A percentile compares a stretch with the other conserved stretches of the same genome.
Conservation (phyloP, 225 moss, liverwort and hornwort genomes). For the Marchantia polymorpha region DNA sequence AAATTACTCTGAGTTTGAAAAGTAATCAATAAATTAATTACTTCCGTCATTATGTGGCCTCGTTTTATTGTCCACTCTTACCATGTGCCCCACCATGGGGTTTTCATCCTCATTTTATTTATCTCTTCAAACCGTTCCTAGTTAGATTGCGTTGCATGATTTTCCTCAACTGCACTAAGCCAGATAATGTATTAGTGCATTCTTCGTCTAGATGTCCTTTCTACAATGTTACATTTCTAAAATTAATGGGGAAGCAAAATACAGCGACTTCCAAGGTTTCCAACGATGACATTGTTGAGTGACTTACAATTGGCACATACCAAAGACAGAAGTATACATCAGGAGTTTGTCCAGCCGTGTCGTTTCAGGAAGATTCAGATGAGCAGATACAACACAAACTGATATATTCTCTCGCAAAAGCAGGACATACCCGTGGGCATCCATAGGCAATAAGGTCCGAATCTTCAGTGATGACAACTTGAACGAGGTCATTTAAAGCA, state of each 20-base stretch:
- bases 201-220: neutral
- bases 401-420: neutral
- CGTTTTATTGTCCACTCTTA: too few species aligned
- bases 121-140: neutral
- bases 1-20: neutral
- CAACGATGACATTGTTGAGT: too few species aligned
- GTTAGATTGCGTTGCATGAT: neutral
- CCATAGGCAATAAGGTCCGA: conserved; percentile 93
- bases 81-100: too few species aligned
- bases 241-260: neutral
- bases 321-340: neutral
- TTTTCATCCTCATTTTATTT: too few species aligned
- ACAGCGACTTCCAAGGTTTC: neutral
- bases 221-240: neutral
- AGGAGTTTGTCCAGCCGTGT: neutral
- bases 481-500: conserved; percentile 65
- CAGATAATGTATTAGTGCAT: too few species aligned
- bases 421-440: conserved; percentile 63
- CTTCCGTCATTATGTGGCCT: too few species aligned
- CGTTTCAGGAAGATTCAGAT: neutral
- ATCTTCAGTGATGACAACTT: conserved; percentile 91
- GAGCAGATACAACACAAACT: neutral
- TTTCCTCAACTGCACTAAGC: neutral
- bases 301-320: neutral
- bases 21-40: too few species aligned